A percentile compares a stretch with the other conserved stretches of the same genome.
phyloP scores from a whole-genome alignment of 2,329 filamentous ascomycete species.

The Colletotrichum liriopes region DNA sequence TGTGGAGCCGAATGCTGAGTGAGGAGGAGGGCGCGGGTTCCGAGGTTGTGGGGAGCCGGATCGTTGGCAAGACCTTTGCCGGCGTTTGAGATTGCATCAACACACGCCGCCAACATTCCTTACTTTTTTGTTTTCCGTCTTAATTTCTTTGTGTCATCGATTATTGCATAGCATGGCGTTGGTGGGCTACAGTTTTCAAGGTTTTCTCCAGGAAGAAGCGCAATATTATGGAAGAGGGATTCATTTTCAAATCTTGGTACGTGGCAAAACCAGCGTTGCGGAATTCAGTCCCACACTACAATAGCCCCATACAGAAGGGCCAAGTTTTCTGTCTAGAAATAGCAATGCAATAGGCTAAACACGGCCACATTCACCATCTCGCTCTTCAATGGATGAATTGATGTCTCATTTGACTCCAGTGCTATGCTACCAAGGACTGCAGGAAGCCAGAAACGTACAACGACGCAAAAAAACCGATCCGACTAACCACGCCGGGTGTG shows the following conservation, averaged over 20 bases:
- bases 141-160: slow-evolving; percentile 5
- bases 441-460: background rate
- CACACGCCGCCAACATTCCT: too few relatives aligned
- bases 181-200: background rate
- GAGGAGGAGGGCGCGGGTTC: slow-evolving; percentile 36
- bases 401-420: slow-evolving; percentile 9
- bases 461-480: background rate
- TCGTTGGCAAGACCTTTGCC: slow-evolving; percentile 42
- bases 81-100: slow-evolving; percentile 30
- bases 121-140: background rate
- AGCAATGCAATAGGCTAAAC: background rate
- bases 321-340: background rate
- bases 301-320: too few relatives aligned
- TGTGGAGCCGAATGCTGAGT: slow-evolving; percentile 46
- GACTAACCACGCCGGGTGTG: background rate
- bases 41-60: slow-evolving; percentile 40
- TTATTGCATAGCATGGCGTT: slow-evolving; percentile 40
- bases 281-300: background rate
- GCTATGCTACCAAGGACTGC: slow-evolving; percentile 22
- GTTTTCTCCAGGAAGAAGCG: background rate
- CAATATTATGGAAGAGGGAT: background rate
- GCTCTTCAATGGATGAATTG: background rate
- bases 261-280: background rate
- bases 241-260: background rate
- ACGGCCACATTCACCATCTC: background rate